phyloP scores from a whole-genome alignment of 1,284 basidiomycete genomes.

The Cryptococcus floricola region DNA sequence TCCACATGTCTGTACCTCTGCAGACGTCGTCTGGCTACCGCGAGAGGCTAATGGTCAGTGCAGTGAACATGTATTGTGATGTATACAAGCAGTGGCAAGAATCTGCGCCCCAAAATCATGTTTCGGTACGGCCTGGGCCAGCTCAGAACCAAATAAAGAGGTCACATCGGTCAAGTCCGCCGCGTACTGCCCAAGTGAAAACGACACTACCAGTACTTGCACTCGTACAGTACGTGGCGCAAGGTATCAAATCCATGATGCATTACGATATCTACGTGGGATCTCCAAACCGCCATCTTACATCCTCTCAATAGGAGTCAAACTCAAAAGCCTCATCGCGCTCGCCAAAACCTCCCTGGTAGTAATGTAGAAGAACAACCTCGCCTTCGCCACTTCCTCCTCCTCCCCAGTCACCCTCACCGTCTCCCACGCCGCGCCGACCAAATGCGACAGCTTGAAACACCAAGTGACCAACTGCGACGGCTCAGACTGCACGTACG shows the following conservation, averaged over 20 bases:
- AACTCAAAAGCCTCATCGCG: conserved; percentile 81
- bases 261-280: neutral
- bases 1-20: no score
- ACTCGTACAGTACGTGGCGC: no score
- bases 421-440: conserved; percentile 49
- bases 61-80: no score
- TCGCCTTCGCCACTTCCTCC: conserved; percentile 69
- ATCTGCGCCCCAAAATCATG: no score
- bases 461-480: conserved; percentile 68
- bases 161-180: no score
- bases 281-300: conserved; percentile 47
- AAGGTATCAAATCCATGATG: neutral
- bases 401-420: conserved; percentile 71
- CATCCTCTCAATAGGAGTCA: conserved; percentile 90
- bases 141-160: no score
- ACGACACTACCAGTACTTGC: no score
- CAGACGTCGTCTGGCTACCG: no score
- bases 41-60: no score
- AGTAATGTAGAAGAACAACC: conserved; percentile 84
- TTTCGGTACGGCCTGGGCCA: no score
- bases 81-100: no score
- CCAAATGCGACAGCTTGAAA: conserved; percentile 50
- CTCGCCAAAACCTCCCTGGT: conserved; percentile 82
- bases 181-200: no score
- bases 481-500: conserved; percentile 82